Conservation (phyloP, 352 stramenopile species). For the Globisporangium paroecandrum region DNA sequence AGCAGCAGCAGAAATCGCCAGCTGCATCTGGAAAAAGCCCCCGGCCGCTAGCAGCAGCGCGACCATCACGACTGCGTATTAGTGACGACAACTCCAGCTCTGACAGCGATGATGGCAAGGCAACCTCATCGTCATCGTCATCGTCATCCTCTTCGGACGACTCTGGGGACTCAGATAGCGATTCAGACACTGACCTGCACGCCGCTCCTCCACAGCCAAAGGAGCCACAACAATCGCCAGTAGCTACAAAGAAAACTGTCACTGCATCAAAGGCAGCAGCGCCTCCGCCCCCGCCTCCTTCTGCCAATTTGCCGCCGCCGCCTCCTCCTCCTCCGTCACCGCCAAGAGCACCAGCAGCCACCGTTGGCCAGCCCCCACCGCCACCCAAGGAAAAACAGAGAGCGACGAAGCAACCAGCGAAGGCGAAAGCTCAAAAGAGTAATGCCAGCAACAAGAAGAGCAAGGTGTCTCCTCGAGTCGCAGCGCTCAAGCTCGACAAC, state of each 20-base stretch:
- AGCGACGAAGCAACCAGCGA: constrained; percentile 16
- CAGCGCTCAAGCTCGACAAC: constrained; percentile 16
- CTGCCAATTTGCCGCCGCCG: constrained; percentile 15
- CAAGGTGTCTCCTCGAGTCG: constrained; percentile 15
- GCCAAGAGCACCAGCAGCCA: not conserved
- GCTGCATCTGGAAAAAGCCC: constrained; percentile 9
- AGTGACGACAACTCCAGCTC: constrained; percentile 66
- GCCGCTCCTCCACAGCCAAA: constrained; percentile 5
- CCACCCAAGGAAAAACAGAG: constrained; percentile 13
- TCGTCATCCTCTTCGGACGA: constrained; percentile 31
- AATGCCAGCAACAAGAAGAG: constrained; percentile 2
- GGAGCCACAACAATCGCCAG: not conserved
- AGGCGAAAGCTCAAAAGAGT: constrained; percentile 19
- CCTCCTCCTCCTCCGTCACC: constrained; percentile 17
- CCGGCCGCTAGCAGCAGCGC: constrained; percentile 12
- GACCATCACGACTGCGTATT: constrained; percentile 32
- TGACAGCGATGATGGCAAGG: constrained; percentile 38
- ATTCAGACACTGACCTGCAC: constrained; percentile 16
- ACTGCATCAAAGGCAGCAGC: not conserved
- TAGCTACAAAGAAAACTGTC: constrained; percentile 2
- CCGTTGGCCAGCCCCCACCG: constrained; percentile 17
- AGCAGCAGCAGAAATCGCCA: constrained; percentile 4
- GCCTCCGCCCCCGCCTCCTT: constrained; percentile 2
- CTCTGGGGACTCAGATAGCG: constrained; percentile 15
- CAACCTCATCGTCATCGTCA: constrained; percentile 32